Conservation (phyloP, 805 yeast species). For the Myxozyma monticola region DNA sequence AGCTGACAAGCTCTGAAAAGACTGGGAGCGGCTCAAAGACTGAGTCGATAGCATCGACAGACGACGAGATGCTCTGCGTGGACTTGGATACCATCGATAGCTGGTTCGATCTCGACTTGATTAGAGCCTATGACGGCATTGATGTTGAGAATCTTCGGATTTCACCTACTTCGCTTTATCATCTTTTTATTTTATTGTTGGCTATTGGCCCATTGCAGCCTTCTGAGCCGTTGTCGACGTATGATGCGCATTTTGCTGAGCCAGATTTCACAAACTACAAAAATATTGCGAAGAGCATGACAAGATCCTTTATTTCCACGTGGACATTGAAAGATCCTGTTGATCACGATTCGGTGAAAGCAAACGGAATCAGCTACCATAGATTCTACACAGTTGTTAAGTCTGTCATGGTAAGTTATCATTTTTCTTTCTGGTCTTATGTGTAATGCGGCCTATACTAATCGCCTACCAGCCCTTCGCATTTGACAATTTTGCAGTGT, state of each 20-base stretch:
- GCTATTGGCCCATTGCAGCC: slow-evolving; percentile 46
- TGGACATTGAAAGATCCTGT: slow-evolving; percentile 35
- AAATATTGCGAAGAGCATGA: slow-evolving; percentile 46
- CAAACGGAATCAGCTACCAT: slow-evolving; percentile 31
- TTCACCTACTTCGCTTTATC: slow-evolving; percentile 45
- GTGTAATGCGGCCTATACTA: slow-evolving; percentile 1
- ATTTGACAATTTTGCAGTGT: slow-evolving; percentile 47
- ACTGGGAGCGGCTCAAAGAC: slow-evolving; percentile 1
- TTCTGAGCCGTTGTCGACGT: slow-evolving; percentile 39
- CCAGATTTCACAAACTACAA: slow-evolving; percentile 48
- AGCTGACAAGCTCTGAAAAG: slow-evolving; percentile 1
- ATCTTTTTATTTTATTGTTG: slow-evolving; percentile 52
- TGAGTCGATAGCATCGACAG: slow-evolving; percentile 16
- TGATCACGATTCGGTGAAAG: slow-evolving; percentile 18
- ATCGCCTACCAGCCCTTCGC: slow-evolving; percentile 43
- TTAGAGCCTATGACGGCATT: slow-evolving; percentile 48
- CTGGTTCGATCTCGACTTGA: slow-evolving; percentile 41
- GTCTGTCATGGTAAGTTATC: too few relatives aligned
- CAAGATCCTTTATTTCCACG: slow-evolving; percentile 51
- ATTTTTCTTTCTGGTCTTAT: neutral
- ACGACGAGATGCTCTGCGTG: slow-evolving; percentile 30
- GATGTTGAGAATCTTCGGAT: slow-evolving; percentile 44
- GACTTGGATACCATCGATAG: slow-evolving; percentile 27
- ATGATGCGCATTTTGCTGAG: slow-evolving; percentile 33
- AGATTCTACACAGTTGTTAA: slow-evolving; percentile 30